Conservation (phyloP, 805 yeast species). For the Pichia insulana region DNA sequence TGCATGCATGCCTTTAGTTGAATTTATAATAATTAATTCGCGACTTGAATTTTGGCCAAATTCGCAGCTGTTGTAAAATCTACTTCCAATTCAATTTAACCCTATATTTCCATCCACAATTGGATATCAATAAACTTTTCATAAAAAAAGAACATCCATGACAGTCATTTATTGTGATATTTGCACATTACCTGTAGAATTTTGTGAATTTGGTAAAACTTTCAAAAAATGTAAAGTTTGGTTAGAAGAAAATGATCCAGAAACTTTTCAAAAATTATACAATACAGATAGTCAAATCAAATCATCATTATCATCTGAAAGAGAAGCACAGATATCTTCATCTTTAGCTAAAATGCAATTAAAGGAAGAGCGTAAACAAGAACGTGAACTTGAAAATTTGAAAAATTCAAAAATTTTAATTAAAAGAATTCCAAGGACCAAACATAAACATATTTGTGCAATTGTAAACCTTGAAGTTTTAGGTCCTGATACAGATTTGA, state of each 20-base stretch:
- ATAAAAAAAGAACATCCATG: background rate
- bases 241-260: slow-evolving; percentile 54
- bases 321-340: slow-evolving; percentile 72
- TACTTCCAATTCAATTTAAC: too few relatives aligned
- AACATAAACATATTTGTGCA: slow-evolving; percentile 79
- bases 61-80: too few relatives aligned
- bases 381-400: slow-evolving; percentile 72
- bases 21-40: too few relatives aligned
- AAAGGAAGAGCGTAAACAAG: slow-evolving; percentile 77
- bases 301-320: slow-evolving; percentile 59
- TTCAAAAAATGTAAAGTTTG: slow-evolving; percentile 79
- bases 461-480: slow-evolving; percentile 76
- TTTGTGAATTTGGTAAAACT: slow-evolving; percentile 83
- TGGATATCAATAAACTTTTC: background rate
- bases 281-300: slow-evolving; percentile 45
- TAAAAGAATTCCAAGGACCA: slow-evolving; percentile 83
- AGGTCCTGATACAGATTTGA: slow-evolving; percentile 73
- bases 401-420: slow-evolving; percentile 73
- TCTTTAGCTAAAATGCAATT: slow-evolving; percentile 79
- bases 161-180: slow-evolving; percentile 61
- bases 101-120: too few relatives aligned
- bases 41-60: too few relatives aligned
- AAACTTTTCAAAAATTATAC: slow-evolving; percentile 52
- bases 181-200: slow-evolving; percentile 81
- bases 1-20: too few relatives aligned